Evolutionary conservation across 1,284 basidiomycete genomes (phyloP), one percentile per base, ranked within the genome.

Genomic region (Ustilago curta): DNA sequence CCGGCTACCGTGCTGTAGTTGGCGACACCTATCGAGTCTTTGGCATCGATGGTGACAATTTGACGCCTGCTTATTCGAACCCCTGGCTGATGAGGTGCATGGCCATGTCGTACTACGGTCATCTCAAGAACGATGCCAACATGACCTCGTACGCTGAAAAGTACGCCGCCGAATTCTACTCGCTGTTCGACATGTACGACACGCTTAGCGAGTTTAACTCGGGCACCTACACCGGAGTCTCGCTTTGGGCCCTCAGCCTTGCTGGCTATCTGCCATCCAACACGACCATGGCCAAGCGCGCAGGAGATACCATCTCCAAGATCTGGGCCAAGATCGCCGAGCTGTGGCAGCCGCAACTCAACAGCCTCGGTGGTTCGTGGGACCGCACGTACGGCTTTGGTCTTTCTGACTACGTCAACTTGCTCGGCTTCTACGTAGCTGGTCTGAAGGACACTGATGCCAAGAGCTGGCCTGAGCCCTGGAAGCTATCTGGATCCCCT

Each of bases 21-120:
- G 67, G 67, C 18, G 67, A 70, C 42, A 70, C 67, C 31, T 70
- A 64, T 53, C 67, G 67, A 5, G 67, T 70, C 5, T 70, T 70
- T 31, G 67, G 57, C 12, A 23, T 70, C 40, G 67, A 70, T 2
- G 56, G 42, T 19, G 61, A 70, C 61, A 70, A 70, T 37, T 29
- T 70, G 16, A 70, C 67, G 8, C 61, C 67, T 8, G 61, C 67
- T 27, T 70, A 70, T 48, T 59, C 60, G 52, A 70, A 70, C 29
- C 67, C 67, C 4, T 70, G 67, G 67, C 52, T 70, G 31, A 70
- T 70, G 67, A 35, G 67, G 11, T 70, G 67, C 60, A 70, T 70
- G 57, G 61, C 67, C 39, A 70, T 70, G 67, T 45, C 60, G 21
- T 70, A 70, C 60, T 70, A 70, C 29, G 67, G 67, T 19, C 35